Evolutionary conservation across 495 filamentous ascomycete species (phyloP).

Genomic region (Penicillium goetzii): DNA sequence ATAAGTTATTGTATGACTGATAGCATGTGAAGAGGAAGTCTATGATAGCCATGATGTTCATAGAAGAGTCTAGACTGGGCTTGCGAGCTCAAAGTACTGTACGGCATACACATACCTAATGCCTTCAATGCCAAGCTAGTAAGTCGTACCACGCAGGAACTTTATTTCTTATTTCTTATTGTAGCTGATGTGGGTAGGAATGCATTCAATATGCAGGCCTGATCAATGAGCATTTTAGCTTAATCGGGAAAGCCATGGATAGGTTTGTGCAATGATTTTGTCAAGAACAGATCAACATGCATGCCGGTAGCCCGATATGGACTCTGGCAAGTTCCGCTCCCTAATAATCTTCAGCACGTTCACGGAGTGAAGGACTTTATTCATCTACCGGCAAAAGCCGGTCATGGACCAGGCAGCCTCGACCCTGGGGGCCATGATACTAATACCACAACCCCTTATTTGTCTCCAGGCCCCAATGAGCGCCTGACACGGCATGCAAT

Average conservation of each 20-base stretch:
- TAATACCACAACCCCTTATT: constrained; percentile 13
- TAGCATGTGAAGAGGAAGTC: constrained; percentile 13
- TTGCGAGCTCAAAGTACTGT: not conserved
- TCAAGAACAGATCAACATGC: constrained; percentile 3
- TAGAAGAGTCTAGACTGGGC: not conserved
- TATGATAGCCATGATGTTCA: not conserved
- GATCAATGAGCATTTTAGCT: not conserved
- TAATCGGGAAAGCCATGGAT: not conserved
- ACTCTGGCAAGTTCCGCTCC: not conserved
- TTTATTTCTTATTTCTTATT: constrained; percentile 11
- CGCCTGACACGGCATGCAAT: constrained; percentile 26
- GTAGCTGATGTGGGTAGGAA: not conserved
- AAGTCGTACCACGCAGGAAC: constrained; percentile 12
- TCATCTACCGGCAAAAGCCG: not conserved
- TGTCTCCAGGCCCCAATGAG: constrained; percentile 14
- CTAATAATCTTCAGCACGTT: constrained; percentile 11
- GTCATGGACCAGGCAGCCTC: not conserved
- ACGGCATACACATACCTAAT: not conserved
- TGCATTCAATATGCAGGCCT: not conserved
- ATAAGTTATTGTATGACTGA: not conserved
- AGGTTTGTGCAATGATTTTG: not conserved
- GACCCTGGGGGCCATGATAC: constrained; percentile 1
- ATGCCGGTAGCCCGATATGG: constrained; percentile 11
- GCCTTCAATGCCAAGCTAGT: not conserved
- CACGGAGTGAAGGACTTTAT: constrained; percentile 1